Evolutionary conservation across 2,329 filamentous ascomycete species (phyloP), one percentile per base, ranked within the genome.

Genomic region (Monosporascus sp.): DNA sequence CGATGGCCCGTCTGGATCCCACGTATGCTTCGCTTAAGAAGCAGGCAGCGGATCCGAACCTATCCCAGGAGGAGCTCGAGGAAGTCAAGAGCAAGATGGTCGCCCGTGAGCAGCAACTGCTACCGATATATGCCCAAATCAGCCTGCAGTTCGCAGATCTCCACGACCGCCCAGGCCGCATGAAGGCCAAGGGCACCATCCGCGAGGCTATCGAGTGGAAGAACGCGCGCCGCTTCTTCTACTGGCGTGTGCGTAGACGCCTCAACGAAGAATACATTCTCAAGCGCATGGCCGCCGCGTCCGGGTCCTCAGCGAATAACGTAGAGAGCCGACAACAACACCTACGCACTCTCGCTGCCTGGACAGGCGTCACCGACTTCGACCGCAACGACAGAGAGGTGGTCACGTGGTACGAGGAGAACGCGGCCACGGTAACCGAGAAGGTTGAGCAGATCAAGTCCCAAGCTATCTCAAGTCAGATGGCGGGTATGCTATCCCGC

Each of bases 221-320:
- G 70, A 88, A 96, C 64, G 87, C 93, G 9, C 87, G 94, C 60
- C 88, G 93, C 68, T 97, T 94, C 89, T 97, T 99, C 81, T 99
- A 97, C 88, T 99, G 95, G 94, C 93, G 94, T 74, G 87, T 97
- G 58, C 92, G 95, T 73, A 89, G 94, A 70, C 86, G 94, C 75
- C 81, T 99, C 69, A 97, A 95, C 74, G 94, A 99, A 77, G 94
- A 99, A 77, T 90, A 95, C 73, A 90, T 99, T 64, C 81, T 99
- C 71, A 94, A 92, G 77, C 90, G 90, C 74, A 90, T 99, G 82
- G 78, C 77, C 5, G 60, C 70, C 9, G 69, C 72, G 11, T 62
- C 71, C 2, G 58, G 68, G 54, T 60, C 69, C 37, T 67, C 75
- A 47, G 72, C 72, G 54, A 51, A 50, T 7, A 56, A 60, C 50